Conservation (phyloP, 2,329 filamentous ascomycete species). For the Talaromyces marneffei region DNA sequence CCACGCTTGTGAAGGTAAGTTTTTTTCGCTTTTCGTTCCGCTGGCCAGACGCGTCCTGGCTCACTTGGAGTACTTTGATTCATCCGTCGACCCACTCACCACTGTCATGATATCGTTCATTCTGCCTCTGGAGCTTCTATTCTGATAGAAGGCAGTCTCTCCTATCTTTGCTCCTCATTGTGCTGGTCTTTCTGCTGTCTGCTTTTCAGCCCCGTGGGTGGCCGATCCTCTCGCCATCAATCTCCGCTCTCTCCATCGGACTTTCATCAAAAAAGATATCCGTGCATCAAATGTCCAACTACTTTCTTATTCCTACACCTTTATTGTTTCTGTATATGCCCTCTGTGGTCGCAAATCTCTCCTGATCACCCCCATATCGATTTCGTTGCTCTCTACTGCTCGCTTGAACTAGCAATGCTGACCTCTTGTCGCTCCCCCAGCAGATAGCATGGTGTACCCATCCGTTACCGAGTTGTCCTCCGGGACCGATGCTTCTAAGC, state of each 20-base stretch:
- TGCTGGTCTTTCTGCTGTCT: constrained; percentile 21
- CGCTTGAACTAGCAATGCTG: constrained; percentile 37
- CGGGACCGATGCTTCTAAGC: constrained; percentile 20
- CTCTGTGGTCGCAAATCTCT: constrained; percentile 32
- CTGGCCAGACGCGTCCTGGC: constrained; percentile 26
- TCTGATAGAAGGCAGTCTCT: constrained; percentile 15
- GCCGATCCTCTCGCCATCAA: constrained; percentile 19
- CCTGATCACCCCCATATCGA: constrained; percentile 20
- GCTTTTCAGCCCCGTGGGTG: constrained; percentile 15
- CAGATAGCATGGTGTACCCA: constrained; percentile 44
- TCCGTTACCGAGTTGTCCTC: constrained; percentile 32
- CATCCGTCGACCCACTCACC: constrained; percentile 32
- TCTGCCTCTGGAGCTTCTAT: constrained; percentile 16
- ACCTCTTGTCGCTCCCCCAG: constrained; percentile 30
- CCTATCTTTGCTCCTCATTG: constrained; percentile 17
- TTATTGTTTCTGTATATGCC: constrained; percentile 21
- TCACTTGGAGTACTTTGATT: constrained; percentile 36
- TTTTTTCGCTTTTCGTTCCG: constrained; percentile 27
- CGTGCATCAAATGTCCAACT: constrained; percentile 31
- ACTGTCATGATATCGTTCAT: constrained; percentile 22
- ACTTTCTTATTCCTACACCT: constrained; percentile 16
- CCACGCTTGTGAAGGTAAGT: constrained; percentile 55
- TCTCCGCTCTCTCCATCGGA: constrained; percentile 32
- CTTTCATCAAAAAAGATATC: constrained; percentile 33
- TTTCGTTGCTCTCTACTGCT: constrained; percentile 18